Evolutionary conservation across 108 stramenopile genomes (phyloP).

Genomic region (Aurantiochytrium sp.): DNA sequence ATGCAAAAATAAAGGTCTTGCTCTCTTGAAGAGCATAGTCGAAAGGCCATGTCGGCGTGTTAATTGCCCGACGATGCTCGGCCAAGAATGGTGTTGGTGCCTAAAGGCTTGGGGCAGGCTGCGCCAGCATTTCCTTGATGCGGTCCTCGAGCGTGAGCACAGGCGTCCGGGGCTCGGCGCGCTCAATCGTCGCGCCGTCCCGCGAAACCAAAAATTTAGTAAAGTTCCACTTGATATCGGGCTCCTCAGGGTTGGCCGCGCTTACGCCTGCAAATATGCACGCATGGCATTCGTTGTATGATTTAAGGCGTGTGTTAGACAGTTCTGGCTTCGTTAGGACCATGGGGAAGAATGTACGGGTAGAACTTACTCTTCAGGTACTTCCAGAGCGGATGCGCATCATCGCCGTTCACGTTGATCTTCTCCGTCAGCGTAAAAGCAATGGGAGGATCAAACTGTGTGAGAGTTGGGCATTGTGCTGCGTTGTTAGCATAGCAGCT

Average conservation of each 20-base stretch:
- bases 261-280: background rate
- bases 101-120: background rate
- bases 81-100: no score
- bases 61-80: no score
- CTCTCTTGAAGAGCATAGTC: no score
- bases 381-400: slow-evolving; percentile 38
- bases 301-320: no score
- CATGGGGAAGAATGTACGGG: background rate
- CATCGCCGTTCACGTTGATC: slow-evolving; percentile 48
- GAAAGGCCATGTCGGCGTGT: no score
- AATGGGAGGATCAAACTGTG: background rate
- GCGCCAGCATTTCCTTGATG: slow-evolving; percentile 4
- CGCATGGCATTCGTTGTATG: no score
- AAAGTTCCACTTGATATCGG: slow-evolving; percentile 13
- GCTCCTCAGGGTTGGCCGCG: background rate
- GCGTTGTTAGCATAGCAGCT: background rate
- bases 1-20: no score
- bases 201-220: background rate
- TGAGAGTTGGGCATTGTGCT: background rate
- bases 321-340: background rate
- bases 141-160: background rate
- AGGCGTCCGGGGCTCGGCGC: background rate
- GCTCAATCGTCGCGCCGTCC: background rate
- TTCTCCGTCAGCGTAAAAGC: slow-evolving; percentile 40
- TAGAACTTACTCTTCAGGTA: slow-evolving; percentile 31